Percentiles rank a stretch among this genome's conserved stretches.
phyloP scores from a whole-genome alignment of 169 alveolate genomes.

The Eimeria maxima region DNA sequence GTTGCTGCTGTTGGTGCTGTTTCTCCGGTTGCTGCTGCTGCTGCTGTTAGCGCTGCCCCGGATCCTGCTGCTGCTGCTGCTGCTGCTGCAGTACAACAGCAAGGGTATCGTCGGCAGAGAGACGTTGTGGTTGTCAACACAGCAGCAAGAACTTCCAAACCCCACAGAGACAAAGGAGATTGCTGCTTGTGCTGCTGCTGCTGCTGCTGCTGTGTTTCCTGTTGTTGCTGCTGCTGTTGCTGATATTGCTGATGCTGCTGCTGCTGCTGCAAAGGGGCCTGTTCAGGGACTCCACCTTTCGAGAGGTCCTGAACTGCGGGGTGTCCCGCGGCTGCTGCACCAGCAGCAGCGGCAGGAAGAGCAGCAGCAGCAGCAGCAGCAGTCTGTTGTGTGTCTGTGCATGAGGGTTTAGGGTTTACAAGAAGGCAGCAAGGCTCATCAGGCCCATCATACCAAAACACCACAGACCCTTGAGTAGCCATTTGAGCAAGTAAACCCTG shows the following conservation, averaged over 20 bases:
- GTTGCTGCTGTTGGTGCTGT: background rate
- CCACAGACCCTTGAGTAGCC: no score
- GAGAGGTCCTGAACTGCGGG: background rate
- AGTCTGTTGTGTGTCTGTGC: no score
- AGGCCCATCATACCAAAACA: slow-evolving; percentile 27
- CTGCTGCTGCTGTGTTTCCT: no score
- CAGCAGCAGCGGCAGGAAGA: background rate
- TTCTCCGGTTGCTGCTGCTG: background rate
- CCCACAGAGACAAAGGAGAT: slow-evolving; percentile 1
- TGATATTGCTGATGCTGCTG: background rate
- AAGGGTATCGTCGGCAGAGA: no score
- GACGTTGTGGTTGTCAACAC: background rate
- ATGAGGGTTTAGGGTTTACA: background rate
- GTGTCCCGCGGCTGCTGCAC: background rate
- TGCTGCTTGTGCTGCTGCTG: background rate
- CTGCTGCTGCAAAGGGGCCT: background rate
- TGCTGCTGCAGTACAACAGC: no score
- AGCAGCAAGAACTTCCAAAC: background rate
- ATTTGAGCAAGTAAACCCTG: no score
- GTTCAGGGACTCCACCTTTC: no score
- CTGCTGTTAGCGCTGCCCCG: background rate
- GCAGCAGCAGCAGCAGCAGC: no score
- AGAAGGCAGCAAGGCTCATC: slow-evolving; percentile 8
- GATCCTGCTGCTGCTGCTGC: no score
- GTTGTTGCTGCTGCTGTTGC: no score